These are phyloP conservation scores for Starmerella bombi DNA, from an alignment of 805 yeast species.

Conservation along the genomic window DNA sequence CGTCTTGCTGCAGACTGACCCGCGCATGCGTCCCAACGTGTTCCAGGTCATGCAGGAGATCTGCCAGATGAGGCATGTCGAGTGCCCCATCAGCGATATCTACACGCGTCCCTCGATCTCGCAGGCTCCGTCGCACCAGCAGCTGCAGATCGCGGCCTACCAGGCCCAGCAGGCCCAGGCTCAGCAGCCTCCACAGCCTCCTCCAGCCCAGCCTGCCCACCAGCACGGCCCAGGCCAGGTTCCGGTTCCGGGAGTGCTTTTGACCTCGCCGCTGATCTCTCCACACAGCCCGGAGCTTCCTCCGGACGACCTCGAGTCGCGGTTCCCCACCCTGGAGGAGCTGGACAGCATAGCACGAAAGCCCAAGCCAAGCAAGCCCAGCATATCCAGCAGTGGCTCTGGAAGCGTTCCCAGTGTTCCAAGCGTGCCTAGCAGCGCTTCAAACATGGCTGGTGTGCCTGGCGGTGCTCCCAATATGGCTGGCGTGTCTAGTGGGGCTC, in stretches of 20 bases:
- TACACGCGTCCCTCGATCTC: constrained; percentile 14
- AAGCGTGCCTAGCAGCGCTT: not conserved
- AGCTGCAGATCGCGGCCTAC: too few species aligned
- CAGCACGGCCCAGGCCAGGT: constrained; percentile 11
- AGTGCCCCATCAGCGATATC: constrained; percentile 35
- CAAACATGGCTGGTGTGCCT: too few species aligned
- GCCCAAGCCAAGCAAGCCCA: not conserved
- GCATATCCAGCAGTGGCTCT: not conserved
- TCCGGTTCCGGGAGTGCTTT: constrained; percentile 11
- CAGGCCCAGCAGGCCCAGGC: too few species aligned
- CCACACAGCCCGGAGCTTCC: constrained; percentile 4
- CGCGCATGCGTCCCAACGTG: constrained; percentile 70
- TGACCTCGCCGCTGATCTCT: constrained; percentile 5
- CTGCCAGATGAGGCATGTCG: constrained; percentile 45
- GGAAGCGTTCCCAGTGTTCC: not conserved
- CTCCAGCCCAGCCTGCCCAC: not conserved
- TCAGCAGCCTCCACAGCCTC: constrained; percentile 1
- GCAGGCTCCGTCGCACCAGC: not conserved
- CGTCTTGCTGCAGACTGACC: constrained; percentile 72
- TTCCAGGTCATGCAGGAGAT: constrained; percentile 61
- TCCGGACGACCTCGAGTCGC: constrained; percentile 18
- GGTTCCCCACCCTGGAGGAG: constrained; percentile 29
- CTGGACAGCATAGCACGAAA: constrained; percentile 11
- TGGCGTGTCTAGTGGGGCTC: too few species aligned
- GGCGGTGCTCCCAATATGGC: too few species aligned